Conservation (phyloP, 1,284 basidiomycete genomes). For the Boletus semigastroideus region DNA sequence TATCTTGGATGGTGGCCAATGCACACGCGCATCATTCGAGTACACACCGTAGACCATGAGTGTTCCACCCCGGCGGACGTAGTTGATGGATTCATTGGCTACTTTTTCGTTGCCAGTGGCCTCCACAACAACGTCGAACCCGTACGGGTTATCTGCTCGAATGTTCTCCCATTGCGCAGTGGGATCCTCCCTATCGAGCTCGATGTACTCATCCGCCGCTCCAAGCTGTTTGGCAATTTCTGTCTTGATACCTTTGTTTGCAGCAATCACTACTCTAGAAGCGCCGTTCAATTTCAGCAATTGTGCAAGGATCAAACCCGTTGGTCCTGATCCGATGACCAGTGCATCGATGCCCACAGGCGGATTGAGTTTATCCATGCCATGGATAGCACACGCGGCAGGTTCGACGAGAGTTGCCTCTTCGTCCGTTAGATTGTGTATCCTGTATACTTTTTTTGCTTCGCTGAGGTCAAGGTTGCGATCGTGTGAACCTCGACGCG, state of each 20-base stretch:
- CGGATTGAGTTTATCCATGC: conserved; percentile 76
- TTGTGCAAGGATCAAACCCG: conserved; percentile 81
- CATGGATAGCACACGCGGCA: conserved; percentile 83
- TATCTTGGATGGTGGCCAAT: conserved; percentile 82
- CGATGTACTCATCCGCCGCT: conserved; percentile 79
- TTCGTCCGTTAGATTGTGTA: conserved; percentile 78
- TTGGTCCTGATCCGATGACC: conserved; percentile 76
- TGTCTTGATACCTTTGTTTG: conserved; percentile 84
- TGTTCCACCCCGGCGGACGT: conserved; percentile 73
- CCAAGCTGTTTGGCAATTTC: conserved; percentile 71
- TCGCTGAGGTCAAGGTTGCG: conserved; percentile 36
- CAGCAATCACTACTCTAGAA: conserved; percentile 68
- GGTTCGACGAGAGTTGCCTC: conserved; percentile 85
- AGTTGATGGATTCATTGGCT: conserved; percentile 77
- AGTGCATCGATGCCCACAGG: conserved; percentile 76
- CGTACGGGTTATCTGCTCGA: conserved; percentile 73
- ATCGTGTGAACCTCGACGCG: neutral
- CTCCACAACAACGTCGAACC: conserved; percentile 86
- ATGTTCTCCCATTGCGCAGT: conserved; percentile 71
- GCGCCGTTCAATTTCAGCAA: conserved; percentile 77
- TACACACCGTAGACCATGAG: conserved; percentile 73
- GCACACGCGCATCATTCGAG: conserved; percentile 66
- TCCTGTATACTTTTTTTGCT: conserved; percentile 74
- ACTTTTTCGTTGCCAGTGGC: conserved; percentile 80
- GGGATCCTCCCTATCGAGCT: conserved; percentile 73